Evolutionary conservation across 352 stramenopile species (phyloP), one percentile per base, ranked within the genome.

Genomic region (Halophytophthora polymorphica): DNA sequence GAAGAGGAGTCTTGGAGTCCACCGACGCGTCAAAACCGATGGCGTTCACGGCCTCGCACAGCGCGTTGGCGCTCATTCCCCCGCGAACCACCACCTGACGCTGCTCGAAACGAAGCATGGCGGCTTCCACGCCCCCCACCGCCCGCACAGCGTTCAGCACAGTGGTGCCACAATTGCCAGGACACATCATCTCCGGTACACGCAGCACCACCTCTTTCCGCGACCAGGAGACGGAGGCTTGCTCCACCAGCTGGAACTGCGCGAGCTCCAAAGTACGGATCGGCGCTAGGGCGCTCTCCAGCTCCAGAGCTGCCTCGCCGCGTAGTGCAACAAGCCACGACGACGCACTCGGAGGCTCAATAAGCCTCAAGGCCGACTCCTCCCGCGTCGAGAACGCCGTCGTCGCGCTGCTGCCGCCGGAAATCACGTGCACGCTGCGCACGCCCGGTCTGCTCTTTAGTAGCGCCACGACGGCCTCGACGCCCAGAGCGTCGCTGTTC

Each of bases 181-280:
- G 66, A 46, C 83, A 93, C 81, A 93, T 93, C 77, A 93, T 93
- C 18, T 84, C 83, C 22, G 70, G 58, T 11, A 93, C 73, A 17
- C 61, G 56, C 11, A 93, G 45, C 22, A 87, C 74, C 31, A 90
- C 61, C 57, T 90, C 73, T 56, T 87, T 86, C 31, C 53, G 58
- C 12, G 64, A 58, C 80, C 80, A 90, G 10, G 42, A 21, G 31
- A 69, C 63, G 18, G 61, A 53, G 7, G 51, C 61, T n/a, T 70
- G 54, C 25, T 80, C 65, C 13, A 83, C 40, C 6, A 88, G 39
- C 34, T 53, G 35, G 12, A 72, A 61, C 2, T 64, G 46, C 6
- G 64, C 49, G 46, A 85, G n/a, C 4, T 67, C 28, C 10, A 73
- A 50, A 3, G 31, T 54, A 17, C 56, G 51, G 23, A 87, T n/a